Evolutionary conservation across 257 asterid genomes (phyloP), one percentile per base, ranked within the genome.

Genomic region (Ilex aquifolium): DNA sequence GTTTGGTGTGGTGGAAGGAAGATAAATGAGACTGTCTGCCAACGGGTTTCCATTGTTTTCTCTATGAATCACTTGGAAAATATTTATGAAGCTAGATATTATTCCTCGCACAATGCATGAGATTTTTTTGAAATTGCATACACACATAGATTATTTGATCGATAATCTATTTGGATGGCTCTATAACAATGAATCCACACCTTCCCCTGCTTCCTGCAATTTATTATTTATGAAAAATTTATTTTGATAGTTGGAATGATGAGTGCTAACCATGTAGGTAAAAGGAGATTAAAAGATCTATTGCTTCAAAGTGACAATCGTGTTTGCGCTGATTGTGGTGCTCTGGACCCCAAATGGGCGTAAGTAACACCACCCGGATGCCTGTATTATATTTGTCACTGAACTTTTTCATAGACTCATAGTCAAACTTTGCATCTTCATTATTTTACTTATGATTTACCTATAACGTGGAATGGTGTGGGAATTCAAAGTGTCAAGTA

Each of bases 321-420:
- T 53, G 75, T 68, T 31, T 93, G 99, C 68, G 99, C 99, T 69
- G 99, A 93, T 79, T 93, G 99, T 77, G 86, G 88, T 72, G 83
- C 99, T 66, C 86, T 85, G 40, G 96, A 93, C 69, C 99, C 99
- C 50, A 93, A 90, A 86, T 93, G 99, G 99, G 99, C 99, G 99
- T 93, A 90, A 83, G 99, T 85, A 59, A 65, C 60, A 60, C 56
- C 55, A 59, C 36, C 53, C 17, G 8, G 51, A 61, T 68, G 54
- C 48, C 60, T 60, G 44, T 15, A 15, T 15, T 17, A 53, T 53
- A 3, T 10, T 2, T 53, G 57, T 1, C 1, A 53, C 30, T 53
- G 8, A 4, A 2, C 30, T 0, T 17, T 53, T 4, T 53, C 4
- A 14, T 10, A 7, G n/a, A 10, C n/a, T 6, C 10, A 46, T 46